phyloP scores from a whole-genome alignment of 352 stramenopile genomes.

The Elongisporangium senticosum region DNA sequence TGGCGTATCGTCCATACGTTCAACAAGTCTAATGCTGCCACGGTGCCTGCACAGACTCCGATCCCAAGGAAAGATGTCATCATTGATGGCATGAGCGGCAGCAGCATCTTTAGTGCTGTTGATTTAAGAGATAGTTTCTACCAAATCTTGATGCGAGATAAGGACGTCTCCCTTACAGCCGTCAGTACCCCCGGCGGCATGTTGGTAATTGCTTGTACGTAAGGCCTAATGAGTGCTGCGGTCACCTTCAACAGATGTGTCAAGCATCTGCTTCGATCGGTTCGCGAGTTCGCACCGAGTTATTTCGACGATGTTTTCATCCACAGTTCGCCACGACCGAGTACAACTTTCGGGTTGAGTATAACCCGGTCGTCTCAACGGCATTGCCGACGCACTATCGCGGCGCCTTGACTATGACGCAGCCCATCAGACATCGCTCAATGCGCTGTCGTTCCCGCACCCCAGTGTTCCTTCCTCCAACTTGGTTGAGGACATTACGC shows the following conservation, averaged over 20 bases:
- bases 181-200: slow-evolving; percentile 10
- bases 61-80: slow-evolving; percentile 24
- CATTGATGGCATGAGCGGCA: slow-evolving; percentile 16
- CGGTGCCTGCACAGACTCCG: slow-evolving; percentile 20
- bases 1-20: slow-evolving; percentile 29
- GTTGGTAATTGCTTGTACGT: slow-evolving; percentile 18
- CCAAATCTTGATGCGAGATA: slow-evolving; percentile 17
- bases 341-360: slow-evolving; percentile 21
- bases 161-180: slow-evolving; percentile 11
- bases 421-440: too few species aligned
- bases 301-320: slow-evolving; percentile 30
- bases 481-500: too few species aligned
- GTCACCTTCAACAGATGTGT: slow-evolving; percentile 21
- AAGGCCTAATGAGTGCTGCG: slow-evolving; percentile 1
- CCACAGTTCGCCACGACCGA: too few species aligned
- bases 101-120: slow-evolving; percentile 21
- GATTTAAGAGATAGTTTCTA: slow-evolving; percentile 26
- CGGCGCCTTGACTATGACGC: slow-evolving; percentile 7
- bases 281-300: slow-evolving; percentile 7
- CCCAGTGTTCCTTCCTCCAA: too few species aligned
- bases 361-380: slow-evolving; percentile 16
- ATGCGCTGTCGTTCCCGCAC: too few species aligned
- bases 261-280: slow-evolving; percentile 4
- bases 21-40: slow-evolving; percentile 28
- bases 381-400: slow-evolving; percentile 15